These are phyloP conservation scores for Rhodotorula taiwanensis DNA, from an alignment of 768 basidiomycete species.

Conservation along the genomic window DNA sequence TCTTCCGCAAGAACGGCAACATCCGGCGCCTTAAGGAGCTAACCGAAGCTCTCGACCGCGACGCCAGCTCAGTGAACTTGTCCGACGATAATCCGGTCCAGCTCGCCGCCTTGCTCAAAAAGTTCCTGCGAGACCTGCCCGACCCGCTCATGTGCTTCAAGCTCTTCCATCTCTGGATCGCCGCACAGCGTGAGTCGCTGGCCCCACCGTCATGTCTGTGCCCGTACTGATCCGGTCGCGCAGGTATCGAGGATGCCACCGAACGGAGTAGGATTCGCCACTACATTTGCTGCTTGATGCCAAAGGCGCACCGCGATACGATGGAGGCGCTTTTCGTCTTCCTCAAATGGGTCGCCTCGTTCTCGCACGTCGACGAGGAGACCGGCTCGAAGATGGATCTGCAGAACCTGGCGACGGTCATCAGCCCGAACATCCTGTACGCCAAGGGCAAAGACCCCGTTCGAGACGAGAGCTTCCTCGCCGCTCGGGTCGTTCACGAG, in stretches of 20 bases:
- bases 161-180: constrained; percentile 77
- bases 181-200: constrained; percentile 74
- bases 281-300: constrained; percentile 74
- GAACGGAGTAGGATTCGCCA: constrained; percentile 80
- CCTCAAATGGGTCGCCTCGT: constrained; percentile 98
- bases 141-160: constrained; percentile 95
- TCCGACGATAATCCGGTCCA: constrained; percentile 94
- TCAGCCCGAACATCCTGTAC: constrained; percentile 95
- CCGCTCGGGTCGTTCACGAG: constrained; percentile 75
- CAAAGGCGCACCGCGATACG: constrained; percentile 90
- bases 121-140: constrained; percentile 90
- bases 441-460: constrained; percentile 66
- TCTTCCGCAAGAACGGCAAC: constrained; percentile 97
- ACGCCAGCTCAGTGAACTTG: constrained; percentile 81
- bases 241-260: constrained; percentile 64
- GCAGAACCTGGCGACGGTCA: constrained; percentile 89
- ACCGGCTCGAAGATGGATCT: constrained; percentile 99
- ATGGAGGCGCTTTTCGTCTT: constrained; percentile 97
- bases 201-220: not conserved
- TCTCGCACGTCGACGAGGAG: constrained; percentile 93
- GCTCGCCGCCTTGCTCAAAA: constrained; percentile 90
- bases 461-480: constrained; percentile 85
- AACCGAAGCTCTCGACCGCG: constrained; percentile 88
- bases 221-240: not conserved
- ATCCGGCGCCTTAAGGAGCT: constrained; percentile 86